phyloP scores from a whole-genome alignment of 805 yeast genomes.

The Saturnispora ahearnii region DNA sequence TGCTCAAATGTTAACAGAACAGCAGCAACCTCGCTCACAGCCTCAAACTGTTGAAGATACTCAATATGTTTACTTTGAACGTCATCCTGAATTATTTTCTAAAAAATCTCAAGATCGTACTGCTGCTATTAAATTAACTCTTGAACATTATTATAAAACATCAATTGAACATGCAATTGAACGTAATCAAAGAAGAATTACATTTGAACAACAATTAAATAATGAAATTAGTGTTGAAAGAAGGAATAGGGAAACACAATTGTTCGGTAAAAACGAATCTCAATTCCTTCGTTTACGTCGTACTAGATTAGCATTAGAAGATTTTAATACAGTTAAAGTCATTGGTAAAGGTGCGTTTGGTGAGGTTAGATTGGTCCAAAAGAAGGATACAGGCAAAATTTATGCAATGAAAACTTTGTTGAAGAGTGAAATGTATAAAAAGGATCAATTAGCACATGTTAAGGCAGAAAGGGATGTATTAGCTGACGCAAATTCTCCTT shows the following conservation, averaged over 20 bases:
- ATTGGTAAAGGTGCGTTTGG: constrained; percentile 98
- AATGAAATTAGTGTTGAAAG: constrained; percentile 79
- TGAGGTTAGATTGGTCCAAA: constrained; percentile 90
- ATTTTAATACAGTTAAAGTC: constrained; percentile 81
- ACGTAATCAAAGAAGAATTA: constrained; percentile 84
- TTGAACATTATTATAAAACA: constrained; percentile 79
- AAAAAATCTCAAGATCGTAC: constrained; percentile 74
- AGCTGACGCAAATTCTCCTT: constrained; percentile 81
- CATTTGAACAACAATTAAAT: constrained; percentile 64
- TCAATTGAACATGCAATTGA: constrained; percentile 90
- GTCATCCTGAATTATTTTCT: constrained; percentile 75
- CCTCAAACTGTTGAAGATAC: constrained; percentile 14
- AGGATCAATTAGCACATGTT: constrained; percentile 90
- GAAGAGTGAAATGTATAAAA: constrained; percentile 88
- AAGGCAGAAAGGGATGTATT: constrained; percentile 93
- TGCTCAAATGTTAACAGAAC: constrained; percentile 13
- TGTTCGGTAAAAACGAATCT: constrained; percentile 82
- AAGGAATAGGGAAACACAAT: constrained; percentile 68
- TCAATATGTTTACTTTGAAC: constrained; percentile 63
- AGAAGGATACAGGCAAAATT: constrained; percentile 82
- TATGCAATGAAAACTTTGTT: constrained; percentile 90
- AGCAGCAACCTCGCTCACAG: constrained; percentile 13
- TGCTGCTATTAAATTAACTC: constrained; percentile 68
- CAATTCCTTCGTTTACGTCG: constrained; percentile 78
- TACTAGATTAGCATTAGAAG: constrained; percentile 74